These are phyloP conservation scores for Alopecurus myosuroides DNA, from an alignment of 176 grass and related monocot species.

Conservation along the genomic window DNA sequence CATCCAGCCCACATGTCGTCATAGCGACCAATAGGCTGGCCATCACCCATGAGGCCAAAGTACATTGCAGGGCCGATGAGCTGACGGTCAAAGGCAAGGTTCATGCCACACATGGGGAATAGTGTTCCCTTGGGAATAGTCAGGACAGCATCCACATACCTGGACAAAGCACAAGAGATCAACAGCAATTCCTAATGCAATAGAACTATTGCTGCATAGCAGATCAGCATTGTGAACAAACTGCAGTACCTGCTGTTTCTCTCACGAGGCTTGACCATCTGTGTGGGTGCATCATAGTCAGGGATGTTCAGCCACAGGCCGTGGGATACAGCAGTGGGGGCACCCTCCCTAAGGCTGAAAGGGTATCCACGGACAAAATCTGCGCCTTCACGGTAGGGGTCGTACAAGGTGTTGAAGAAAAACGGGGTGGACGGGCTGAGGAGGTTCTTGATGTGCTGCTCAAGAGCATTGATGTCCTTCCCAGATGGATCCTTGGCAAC, in stretches of 20 bases:
- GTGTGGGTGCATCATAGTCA: conserved; percentile 94
- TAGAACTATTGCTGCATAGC: neutral
- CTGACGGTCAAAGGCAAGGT: conserved; percentile 58
- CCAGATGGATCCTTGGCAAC: conserved; percentile 87
- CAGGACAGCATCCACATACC: conserved; percentile 80
- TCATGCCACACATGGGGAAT: conserved; percentile 82
- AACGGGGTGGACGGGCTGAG: conserved; percentile 71
- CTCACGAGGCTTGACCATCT: conserved; percentile 86
- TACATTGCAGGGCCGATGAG: conserved; percentile 78
- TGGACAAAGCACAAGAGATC: conserved; percentile 8
- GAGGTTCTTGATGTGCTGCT: conserved; percentile 95
- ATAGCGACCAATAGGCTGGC: conserved; percentile 60
- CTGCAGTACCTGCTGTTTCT: conserved; percentile 65
- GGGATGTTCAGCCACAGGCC: conserved; percentile 95
- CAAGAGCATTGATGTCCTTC: conserved; percentile 85
- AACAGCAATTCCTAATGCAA: neutral
- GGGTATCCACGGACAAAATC: conserved; percentile 94
- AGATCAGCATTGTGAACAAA: neutral
- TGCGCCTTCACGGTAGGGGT: conserved; percentile 78
- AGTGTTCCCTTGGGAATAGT: conserved; percentile 68
- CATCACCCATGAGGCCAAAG: conserved; percentile 74
- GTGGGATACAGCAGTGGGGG: conserved; percentile 70
- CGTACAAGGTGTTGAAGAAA: conserved; percentile 95
- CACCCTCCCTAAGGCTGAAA: conserved; percentile 83
- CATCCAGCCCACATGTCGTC: conserved; percentile 88